phyloP scores from a whole-genome alignment of 2,329 filamentous ascomycete species.

The Arachnopeziza araneosa region DNA sequence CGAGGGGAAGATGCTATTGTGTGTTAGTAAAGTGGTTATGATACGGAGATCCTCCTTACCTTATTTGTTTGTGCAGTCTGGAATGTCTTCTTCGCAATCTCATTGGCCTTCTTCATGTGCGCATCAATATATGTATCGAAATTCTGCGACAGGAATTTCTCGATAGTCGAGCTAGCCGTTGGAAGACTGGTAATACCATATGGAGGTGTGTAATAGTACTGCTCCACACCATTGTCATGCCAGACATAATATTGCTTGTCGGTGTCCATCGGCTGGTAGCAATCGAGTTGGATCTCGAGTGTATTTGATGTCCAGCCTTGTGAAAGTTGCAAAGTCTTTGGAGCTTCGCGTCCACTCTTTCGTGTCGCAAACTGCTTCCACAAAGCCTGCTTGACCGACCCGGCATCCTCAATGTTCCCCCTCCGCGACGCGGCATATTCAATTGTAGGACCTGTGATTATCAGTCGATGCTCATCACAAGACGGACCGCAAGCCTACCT shows the following conservation, averaged over 20 bases:
- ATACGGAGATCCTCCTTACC: background rate
- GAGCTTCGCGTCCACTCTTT: conserved; percentile 5
- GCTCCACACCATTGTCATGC: conserved; percentile 7
- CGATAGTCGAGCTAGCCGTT: background rate
- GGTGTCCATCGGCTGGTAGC: conserved; percentile 9
- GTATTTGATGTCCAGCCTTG: conserved; percentile 7
- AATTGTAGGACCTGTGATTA: conserved; percentile 8
- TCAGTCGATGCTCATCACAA: background rate
- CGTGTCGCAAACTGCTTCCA: conserved; percentile 12
- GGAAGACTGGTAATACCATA: conserved; percentile 10
- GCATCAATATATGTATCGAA: conserved; percentile 6
- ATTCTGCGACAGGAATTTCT: conserved; percentile 9
- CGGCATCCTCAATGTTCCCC: conserved; percentile 10
- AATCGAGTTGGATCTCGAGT: conserved; percentile 9
- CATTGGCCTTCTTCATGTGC: conserved; percentile 4
- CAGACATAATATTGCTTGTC: conserved; percentile 13
- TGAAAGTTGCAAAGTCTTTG: conserved; percentile 9
- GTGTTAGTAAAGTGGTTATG: background rate
- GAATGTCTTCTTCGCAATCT: conserved; percentile 9
- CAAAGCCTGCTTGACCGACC: conserved; percentile 9
- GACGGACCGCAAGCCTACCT: conserved; percentile 1
- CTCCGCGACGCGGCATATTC: conserved; percentile 10
- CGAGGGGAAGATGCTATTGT: conserved; percentile 7
- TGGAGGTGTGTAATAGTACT: conserved; percentile 6
- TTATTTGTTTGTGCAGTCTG: conserved; percentile 7